Evolutionary conservation across 805 yeast species (phyloP), one percentile per base, ranked within the genome.

Genomic region (Pichia cephalocereana): DNA sequence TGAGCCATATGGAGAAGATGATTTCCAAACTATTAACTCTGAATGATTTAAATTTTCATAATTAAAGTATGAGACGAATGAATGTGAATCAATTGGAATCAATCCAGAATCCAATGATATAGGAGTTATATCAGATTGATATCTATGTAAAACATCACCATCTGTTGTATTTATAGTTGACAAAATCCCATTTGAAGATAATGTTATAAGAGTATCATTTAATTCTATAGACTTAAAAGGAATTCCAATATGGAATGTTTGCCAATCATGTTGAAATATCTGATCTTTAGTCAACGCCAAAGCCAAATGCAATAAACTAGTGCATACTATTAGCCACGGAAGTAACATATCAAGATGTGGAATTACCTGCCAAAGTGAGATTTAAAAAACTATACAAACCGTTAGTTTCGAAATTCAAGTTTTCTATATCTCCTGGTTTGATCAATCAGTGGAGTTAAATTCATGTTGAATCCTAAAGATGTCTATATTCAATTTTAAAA

Each of bases 261-360:
- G 72, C 82, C 83, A 80, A 54, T 81, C 86, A 34, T 67, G 66
- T 17, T 62, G 62, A 57, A 73, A 77, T 0, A 82, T 80, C 51
- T 79, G 82, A 46, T 79, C 83, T 27, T 70, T 63, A 8, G 57
- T 45, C 27, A 40, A 31, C 14, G 41, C 45, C 30, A 34, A 34
- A 14, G 37, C 17, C 4, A 14, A 14, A 34, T 34, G n/a, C 37
- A 12, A 34, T 7, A 34, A 8, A 34, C 15, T 2, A 14, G 12
- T 14, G 15, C 37, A 34, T 14, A 14, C 4, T 12, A 34, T 15
- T 34, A 34, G 3, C 37, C 37, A 34, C 8, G 1, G 2, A 4
- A 34, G 6, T 5, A 23, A 4, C 26, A 23, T 23, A 23, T 23
- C 26, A 23, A 23, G 7, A 23, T 4, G 1, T 23, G 26, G 5